phyloP scores from a whole-genome alignment of 78 protist species.

The Chrysochromulina tobinii region DNA sequence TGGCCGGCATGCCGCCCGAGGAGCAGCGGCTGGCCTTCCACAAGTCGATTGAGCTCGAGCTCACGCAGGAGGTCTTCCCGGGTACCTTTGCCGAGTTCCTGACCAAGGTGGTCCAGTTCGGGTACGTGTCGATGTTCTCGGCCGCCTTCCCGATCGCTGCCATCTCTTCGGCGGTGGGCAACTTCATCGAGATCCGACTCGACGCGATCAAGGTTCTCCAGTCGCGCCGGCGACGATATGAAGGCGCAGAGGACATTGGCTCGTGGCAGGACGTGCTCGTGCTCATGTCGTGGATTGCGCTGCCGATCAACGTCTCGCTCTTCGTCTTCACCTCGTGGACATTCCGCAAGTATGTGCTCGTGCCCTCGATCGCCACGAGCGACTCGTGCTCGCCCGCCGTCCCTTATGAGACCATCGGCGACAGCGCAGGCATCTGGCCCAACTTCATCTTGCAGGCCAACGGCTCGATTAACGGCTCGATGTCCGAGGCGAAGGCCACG shows the following conservation, averaged over 20 bases:
- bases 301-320: background rate
- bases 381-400: too few relatives aligned
- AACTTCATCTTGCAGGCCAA: too few relatives aligned
- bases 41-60: background rate
- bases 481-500: too few relatives aligned
- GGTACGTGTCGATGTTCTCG: background rate
- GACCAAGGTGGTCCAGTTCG: background rate
- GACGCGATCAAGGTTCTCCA: background rate
- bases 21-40: too few relatives aligned
- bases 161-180: background rate
- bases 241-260: background rate
- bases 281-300: background rate
- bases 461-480: too few relatives aligned
- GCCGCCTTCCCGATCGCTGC: background rate
- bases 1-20: background rate
- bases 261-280: background rate
- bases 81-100: background rate
- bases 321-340: background rate
- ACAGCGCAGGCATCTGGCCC: too few relatives aligned
- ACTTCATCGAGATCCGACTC: constrained; percentile 2
- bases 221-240: background rate
- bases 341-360: background rate
- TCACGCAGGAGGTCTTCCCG: background rate
- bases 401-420: too few relatives aligned
- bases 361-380: too few relatives aligned